Base-by-base conservation (phyloP, 345 rosid genomes). In the Lepidium didymum region DNA sequence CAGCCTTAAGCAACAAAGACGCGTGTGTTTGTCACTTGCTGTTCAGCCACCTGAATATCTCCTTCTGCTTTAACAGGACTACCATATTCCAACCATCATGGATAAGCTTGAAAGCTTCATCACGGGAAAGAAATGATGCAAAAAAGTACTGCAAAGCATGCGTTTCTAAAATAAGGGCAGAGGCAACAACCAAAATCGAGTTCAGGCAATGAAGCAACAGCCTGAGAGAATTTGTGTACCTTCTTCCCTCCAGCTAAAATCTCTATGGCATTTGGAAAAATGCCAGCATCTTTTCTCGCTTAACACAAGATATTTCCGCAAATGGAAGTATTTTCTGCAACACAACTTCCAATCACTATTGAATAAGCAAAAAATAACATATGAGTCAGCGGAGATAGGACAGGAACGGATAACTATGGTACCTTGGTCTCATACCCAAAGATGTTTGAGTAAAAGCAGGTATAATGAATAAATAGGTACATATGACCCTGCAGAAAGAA, bases 371-470 rank as follows among this genome's bases (percentile, higher is more conserved):
- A 41, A 57, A 51, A 27, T 40, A 58, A 18, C 8, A 56, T 7
- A 36, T 52, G 14, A 21, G 1, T 7, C 12, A 4, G 25, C 16
- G 40, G 62, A 31, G 58, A 41, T 5, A 27, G 42, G 58, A 41
- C 5, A 27, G 42, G 3, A 47, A 70, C 29, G 37, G 52, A 36
- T 23, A 16, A 35, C 0, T 1, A 69, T 9, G 68, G 61, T 83
- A 91, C 99, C 97, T 94, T 94, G 31, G 99, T 94, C 84, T 94
- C 99, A 81, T 84, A 94, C 54, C 99, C 99, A 86, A 94, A 94
- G 64, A 94, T 94, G 81, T 94, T 94, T 46, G 99, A 90, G 75
- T 94, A 94, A 78, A 94, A 94, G 83, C 99, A 94, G 74, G 90
- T 80, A 73, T 76, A 75, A 64, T 70, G 94, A 56, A 77, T 71